These are phyloP conservation scores for Rosa multiflora DNA, from an alignment of 306 rosid genomes.

Conservation along the genomic window DNA sequence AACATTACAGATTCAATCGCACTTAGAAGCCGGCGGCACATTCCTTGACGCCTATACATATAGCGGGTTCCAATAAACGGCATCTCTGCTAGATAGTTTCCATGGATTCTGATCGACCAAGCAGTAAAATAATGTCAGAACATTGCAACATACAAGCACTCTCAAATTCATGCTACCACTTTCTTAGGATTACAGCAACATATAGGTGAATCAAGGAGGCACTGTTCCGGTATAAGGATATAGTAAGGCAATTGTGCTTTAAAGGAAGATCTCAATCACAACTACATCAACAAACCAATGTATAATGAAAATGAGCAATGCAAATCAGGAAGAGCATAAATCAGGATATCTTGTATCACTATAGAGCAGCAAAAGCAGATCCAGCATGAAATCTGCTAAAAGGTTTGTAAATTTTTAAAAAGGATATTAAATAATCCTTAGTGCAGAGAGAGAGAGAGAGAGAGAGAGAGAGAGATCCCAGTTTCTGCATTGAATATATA, in stretches of 20 bases:
- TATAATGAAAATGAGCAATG: not conserved
- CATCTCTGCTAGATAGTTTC: constrained; percentile 88
- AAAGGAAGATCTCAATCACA: not conserved
- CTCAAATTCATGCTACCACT: not conserved
- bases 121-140: constrained; percentile 25
- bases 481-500: not conserved
- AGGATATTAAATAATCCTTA: not conserved
- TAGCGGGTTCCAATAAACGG: constrained; percentile 94
- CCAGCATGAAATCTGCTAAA: not conserved
- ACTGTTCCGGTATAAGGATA: not conserved
- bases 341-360: not conserved
- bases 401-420: not conserved
- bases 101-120: constrained; percentile 71
- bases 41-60: constrained; percentile 89
- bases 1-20: constrained; percentile 72
- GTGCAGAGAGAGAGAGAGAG: not conserved
- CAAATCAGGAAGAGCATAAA: not conserved
- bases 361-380: not conserved
- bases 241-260: not conserved
- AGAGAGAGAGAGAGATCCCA: not conserved
- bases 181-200: not conserved
- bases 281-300: not conserved
- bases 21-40: constrained; percentile 86
- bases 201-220: constrained; percentile 1
- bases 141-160: constrained; percentile 1